These are phyloP conservation scores for Avena sativa DNA, from an alignment of 176 grass and related monocot species.

Conservation along the genomic window DNA sequence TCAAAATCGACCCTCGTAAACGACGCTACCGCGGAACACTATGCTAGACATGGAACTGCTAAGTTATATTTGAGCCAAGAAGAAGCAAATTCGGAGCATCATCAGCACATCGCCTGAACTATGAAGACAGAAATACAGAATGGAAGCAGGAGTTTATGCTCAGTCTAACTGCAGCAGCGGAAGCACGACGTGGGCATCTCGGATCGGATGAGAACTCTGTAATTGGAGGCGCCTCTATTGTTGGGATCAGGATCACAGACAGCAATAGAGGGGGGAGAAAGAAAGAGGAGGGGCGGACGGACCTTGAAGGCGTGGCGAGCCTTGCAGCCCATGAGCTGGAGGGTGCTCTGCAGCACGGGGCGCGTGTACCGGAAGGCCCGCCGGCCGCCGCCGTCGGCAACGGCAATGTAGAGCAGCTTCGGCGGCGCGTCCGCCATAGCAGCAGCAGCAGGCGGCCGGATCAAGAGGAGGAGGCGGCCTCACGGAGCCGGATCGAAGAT, in stretches of 20 bases:
- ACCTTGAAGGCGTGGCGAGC: conserved; percentile 99
- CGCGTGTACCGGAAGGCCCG: conserved; percentile 84
- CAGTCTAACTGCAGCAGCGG: not conserved
- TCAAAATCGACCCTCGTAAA: conserved; percentile 23
- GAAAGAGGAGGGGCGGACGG: not conserved
- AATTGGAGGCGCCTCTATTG: not conserved
- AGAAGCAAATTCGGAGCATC: not conserved
- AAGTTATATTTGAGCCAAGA: not conserved
- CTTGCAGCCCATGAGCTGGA: conserved; percentile 99
- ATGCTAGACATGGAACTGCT: conserved; percentile 12
- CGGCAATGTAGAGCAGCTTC: conserved; percentile 90
- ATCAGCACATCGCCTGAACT: not conserved
- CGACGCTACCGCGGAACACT: not conserved
- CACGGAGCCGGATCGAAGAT: conserved; percentile 26
- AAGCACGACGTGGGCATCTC: not conserved
- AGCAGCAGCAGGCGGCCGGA: not conserved
- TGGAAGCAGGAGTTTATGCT: not conserved
- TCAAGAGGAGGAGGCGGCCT: conserved; percentile 7
- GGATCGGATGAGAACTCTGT: not conserved
- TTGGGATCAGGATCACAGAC: not conserved
- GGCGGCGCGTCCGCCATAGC: conserved; percentile 44
- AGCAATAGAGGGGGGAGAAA: not conserved
- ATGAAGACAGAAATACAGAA: not conserved
- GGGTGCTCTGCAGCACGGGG: conserved; percentile 86
- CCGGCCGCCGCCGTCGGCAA: conserved; percentile 56